These are phyloP conservation scores for Backusella tuberculispora DNA, from an alignment of 192 early-diverging fungal species.

Conservation along the genomic window DNA sequence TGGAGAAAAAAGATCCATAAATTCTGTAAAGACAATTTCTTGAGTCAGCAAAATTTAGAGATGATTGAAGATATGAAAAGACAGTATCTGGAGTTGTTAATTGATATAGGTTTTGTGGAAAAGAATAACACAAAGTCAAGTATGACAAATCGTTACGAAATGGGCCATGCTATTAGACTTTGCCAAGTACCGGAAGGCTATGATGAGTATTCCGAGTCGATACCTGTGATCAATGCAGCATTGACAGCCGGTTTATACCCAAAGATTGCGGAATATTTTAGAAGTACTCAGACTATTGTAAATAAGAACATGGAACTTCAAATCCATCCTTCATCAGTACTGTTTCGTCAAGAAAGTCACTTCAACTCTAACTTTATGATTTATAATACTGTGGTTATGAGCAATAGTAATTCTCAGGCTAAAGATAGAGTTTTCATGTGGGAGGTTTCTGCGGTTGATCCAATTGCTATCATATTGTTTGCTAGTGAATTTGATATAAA, in stretches of 20 bases:
- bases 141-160: slow-evolving; percentile 14
- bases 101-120: slow-evolving; percentile 53
- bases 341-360: slow-evolving; percentile 50
- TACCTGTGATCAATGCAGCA: slow-evolving; percentile 69
- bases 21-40: slow-evolving; percentile 51
- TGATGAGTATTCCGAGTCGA: slow-evolving; percentile 43
- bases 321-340: slow-evolving; percentile 81
- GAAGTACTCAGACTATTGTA: slow-evolving; percentile 38
- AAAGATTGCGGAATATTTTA: slow-evolving; percentile 57
- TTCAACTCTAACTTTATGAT: slow-evolving; percentile 35
- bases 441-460: slow-evolving; percentile 50
- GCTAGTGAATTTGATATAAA: slow-evolving; percentile 50
- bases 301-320: slow-evolving; percentile 58
- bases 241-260: slow-evolving; percentile 87
- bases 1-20: slow-evolving; percentile 37
- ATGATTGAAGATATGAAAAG: slow-evolving; percentile 64
- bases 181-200: slow-evolving; percentile 47
- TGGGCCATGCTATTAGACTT: slow-evolving; percentile 28
- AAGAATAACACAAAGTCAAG: slow-evolving; percentile 19
- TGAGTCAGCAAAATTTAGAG: slow-evolving; percentile 54
- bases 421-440: slow-evolving; percentile 52
- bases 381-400: slow-evolving; percentile 55
- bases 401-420: slow-evolving; percentile 23
- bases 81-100: slow-evolving; percentile 54
- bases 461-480: slow-evolving; percentile 53